phyloP scores from a whole-genome alignment of 176 grass and related monocot species.

The Oryza glumipatula region DNA sequence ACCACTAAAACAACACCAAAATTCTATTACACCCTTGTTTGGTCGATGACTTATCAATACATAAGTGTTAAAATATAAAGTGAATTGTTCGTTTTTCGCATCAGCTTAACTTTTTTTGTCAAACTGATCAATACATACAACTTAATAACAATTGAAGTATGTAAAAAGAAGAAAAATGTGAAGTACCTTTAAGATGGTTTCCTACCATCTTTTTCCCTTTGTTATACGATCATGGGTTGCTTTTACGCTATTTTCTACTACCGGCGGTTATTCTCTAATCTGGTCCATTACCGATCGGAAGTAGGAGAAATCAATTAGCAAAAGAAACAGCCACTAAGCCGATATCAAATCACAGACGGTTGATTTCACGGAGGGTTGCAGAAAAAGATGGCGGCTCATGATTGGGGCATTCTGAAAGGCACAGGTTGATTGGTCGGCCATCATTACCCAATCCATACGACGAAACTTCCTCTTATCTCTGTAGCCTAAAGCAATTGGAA shows the following conservation, averaged over 20 bases:
- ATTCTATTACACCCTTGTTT: too few species aligned
- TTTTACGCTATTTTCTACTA: too few species aligned
- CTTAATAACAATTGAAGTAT: too few species aligned
- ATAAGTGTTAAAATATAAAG: too few species aligned
- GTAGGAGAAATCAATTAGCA: neutral
- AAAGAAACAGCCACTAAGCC: neutral
- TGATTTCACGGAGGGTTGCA: neutral
- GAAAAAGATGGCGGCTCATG: conserved; percentile 7
- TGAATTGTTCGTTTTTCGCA: too few species aligned
- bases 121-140: too few species aligned
- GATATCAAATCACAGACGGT: neutral
- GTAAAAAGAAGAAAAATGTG: too few species aligned
- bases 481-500: conserved; percentile 27
- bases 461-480: neutral
- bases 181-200: neutral
- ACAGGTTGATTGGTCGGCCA: neutral
- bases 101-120: too few species aligned
- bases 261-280: too few species aligned
- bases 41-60: neutral
- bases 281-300: too few species aligned
- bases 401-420: conserved; percentile 30
- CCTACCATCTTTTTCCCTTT: conserved; percentile 35
- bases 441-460: neutral
- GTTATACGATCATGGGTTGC: neutral
- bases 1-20: too few species aligned